Base-by-base conservation (phyloP, 331 rosid genomes). In the Quercus phellos region DNA sequence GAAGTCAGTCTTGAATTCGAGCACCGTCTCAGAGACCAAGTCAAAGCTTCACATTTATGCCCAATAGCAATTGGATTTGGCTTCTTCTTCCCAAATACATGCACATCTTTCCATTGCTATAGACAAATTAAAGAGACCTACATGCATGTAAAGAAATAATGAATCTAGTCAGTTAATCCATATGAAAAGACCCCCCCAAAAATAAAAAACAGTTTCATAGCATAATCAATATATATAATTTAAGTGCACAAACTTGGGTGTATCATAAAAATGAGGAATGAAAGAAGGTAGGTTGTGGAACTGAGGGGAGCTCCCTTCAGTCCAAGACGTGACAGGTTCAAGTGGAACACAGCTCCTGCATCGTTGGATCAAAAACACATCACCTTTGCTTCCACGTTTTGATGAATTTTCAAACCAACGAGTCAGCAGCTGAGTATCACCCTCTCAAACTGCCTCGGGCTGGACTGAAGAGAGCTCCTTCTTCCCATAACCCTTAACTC, bases 231-330 rank as follows among this genome's bases (percentile, higher is more conserved):
- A 8, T 8, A 38, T 8, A 38, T 38, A 38, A 38, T 38, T 38
- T 38, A 38, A 2, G 46, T 38, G 46, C 12, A 38, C 46, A 38
- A 38, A 38, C 46, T 38, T 38, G 46, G 46, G 2, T 6, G 42
- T 6, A 35, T 35, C 10, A 35, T 38, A 38, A 38, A 38, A 38
- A 8, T 38, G 12, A 38, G 12, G 46, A 8, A 38, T 14, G 1
- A 18, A 5, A 10, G n/a, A 26, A 21, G 5, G 2, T 26, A 59
- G 67, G 54, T 43, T 70, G 27, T 46, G 73, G 38, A 67, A 6
- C 9, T 43, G 67, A 68, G 91, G 91, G 91, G 94, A 90, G 98
- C 97, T 90, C 98, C 98, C 97, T 94, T 94, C 98, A 94, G 98
- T 92, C 98, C 98, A 94, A 92, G 98, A 86, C 97, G 77, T 61